A percentile compares a stretch with the other conserved stretches of the same genome.
phyloP scores from a whole-genome alignment of 176 grass and related monocot species.

The Alopecurus myosuroides region DNA sequence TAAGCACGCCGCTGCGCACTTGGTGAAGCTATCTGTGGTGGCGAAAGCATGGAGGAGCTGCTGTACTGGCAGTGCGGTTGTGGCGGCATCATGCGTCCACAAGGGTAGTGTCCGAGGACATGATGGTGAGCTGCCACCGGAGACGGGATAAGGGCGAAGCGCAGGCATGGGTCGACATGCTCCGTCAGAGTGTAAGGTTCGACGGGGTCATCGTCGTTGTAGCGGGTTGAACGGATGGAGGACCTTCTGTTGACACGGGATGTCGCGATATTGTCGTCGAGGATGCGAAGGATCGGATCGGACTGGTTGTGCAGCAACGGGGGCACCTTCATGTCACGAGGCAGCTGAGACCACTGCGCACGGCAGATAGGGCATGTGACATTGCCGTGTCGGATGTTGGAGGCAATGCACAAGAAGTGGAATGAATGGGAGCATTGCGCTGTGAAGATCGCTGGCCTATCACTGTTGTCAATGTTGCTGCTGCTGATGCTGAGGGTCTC shows the following conservation, averaged over 20 bases:
- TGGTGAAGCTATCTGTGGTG: constrained; percentile 32
- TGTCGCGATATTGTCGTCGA: constrained; percentile 83
- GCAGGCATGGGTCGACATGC: constrained; percentile 51
- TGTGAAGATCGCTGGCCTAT: constrained; percentile 53
- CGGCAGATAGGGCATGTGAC: constrained; percentile 89
- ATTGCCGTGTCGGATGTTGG: constrained; percentile 87
- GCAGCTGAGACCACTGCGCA: constrained; percentile 86
- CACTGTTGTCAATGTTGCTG: neutral
- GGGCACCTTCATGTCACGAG: constrained; percentile 59
- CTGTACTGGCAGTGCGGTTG: constrained; percentile 53
- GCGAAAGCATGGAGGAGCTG: constrained; percentile 45
- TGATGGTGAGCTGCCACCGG: constrained; percentile 32
- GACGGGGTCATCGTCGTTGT: constrained; percentile 86
- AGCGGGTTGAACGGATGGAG: constrained; percentile 58
- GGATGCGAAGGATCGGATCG: constrained; percentile 85
- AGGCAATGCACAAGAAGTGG: constrained; percentile 85
- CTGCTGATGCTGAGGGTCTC: constrained; percentile 48
- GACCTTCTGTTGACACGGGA: constrained; percentile 89
- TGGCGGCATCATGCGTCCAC: constrained; percentile 36
- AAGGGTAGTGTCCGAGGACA: constrained; percentile 34
- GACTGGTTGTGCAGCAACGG: constrained; percentile 55
- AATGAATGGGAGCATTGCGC: constrained; percentile 84
- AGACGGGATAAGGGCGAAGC: constrained; percentile 51
- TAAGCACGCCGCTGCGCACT: constrained; percentile 46
- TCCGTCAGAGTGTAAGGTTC: constrained; percentile 42